Base-by-base conservation (phyloP, 2,329 filamentous ascomycete species). In the Trichoderma simmonsii region DNA sequence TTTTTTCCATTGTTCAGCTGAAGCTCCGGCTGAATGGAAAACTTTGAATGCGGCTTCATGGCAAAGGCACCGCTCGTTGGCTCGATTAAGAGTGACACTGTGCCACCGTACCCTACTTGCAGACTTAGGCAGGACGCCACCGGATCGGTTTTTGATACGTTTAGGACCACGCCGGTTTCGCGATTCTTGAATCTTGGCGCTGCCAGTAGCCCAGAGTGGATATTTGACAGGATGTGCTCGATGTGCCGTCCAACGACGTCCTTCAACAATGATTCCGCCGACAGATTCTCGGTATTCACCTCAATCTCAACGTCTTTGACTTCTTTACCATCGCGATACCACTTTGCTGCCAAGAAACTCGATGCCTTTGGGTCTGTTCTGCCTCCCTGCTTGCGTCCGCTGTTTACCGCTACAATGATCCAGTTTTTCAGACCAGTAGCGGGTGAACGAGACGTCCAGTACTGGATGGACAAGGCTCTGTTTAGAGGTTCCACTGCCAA, bases 391-490 rank as follows among this genome's bases (percentile, higher is more conserved):
- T 84, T 86, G 69, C 83, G 85, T 36, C 91, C 91, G 78, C 91
- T 94, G 72, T 90, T 87, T 43, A 97, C 88, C 11, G 94, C 95
- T 65, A 99, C 85, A 75, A 98, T 91, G 62, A 99, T 86, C 95
- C 96, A 99, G 79, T 91, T 97, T 83, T 97, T 97, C 18, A 88
- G 86, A 1, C 89, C 89, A 54, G 83, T 83, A 34, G 81, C 79
- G 5, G 77, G 75, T 24, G 77, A 74, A 14, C 90, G 89, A 65
- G 88, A 87, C 18, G 88, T 86, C 96, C 96, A 99, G 82, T 99
- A 99, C 78, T 98, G 95, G 39, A 99, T 88, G 11, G 94, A 90
- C 72, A 99, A 84, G 32, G 92, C 92, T 73, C 96, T 89, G 79
- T 96, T 93, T 48, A 97, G 85, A 32, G 91, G 86, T 79, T 98